These are phyloP conservation scores for Mortierella polycephala DNA, from an alignment of 371 early-diverging fungal species.

Conservation along the genomic window DNA sequence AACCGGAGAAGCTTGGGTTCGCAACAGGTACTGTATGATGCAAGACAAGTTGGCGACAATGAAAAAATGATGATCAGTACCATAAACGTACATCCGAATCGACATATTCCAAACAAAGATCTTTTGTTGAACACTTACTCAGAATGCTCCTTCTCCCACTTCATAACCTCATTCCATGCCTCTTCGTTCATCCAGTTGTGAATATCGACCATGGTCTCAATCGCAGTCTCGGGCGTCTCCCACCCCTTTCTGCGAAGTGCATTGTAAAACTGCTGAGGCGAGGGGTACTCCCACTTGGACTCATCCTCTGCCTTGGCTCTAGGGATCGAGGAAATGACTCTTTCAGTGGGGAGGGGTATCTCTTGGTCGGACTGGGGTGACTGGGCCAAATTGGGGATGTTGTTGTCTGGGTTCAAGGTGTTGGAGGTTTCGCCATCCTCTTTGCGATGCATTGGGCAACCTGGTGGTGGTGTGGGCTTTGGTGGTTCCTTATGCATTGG, in stretches of 20 bases:
- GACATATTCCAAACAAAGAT: not conserved
- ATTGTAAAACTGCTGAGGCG: slow-evolving; percentile 96
- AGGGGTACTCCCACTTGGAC: slow-evolving; percentile 93
- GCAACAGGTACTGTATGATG: slow-evolving; percentile 59
- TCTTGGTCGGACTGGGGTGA: slow-evolving; percentile 71
- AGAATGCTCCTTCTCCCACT: slow-evolving; percentile 88
- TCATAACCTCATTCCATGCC: slow-evolving; percentile 92
- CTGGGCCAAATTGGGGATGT: slow-evolving; percentile 85
- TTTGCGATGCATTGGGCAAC: slow-evolving; percentile 65
- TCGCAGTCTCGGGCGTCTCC: slow-evolving; percentile 90
- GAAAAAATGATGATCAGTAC: not conserved
- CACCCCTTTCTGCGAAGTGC: slow-evolving; percentile 94
- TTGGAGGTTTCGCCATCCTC: slow-evolving; percentile 22
- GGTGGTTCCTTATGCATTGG: slow-evolving; percentile 62
- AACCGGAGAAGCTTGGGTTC: slow-evolving; percentile 81
- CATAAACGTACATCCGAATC: not conserved
- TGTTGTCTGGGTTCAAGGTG: slow-evolving; percentile 80
- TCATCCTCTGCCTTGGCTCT: slow-evolving; percentile 55
- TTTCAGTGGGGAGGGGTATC: slow-evolving; percentile 77
- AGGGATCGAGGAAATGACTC: slow-evolving; percentile 72
- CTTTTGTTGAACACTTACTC: slow-evolving; percentile 59
- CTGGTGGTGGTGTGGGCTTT: slow-evolving; percentile 55
- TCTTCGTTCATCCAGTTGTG: slow-evolving; percentile 98
- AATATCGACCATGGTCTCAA: slow-evolving; percentile 95
- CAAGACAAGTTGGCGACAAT: no score